These are phyloP conservation scores for Cystobasidium tubakii DNA, from an alignment of 768 basidiomycete species.

Conservation along the genomic window DNA sequence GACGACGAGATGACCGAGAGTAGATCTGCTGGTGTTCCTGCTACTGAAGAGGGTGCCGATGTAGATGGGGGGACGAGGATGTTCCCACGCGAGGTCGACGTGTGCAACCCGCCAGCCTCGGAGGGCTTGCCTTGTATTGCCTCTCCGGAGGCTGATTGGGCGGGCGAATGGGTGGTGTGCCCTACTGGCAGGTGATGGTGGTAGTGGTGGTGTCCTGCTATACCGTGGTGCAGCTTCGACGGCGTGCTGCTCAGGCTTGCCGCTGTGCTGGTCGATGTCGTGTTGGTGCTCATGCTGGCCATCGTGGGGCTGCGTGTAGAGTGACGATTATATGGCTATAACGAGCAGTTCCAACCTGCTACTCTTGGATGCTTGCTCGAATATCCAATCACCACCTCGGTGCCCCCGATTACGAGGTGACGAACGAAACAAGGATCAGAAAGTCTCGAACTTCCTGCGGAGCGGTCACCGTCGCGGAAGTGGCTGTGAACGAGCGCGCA, in stretches of 20 bases:
- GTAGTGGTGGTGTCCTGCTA: not conserved
- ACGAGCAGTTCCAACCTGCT: no score
- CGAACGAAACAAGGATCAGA: no score
- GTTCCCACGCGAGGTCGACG: not conserved
- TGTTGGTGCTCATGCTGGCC: not conserved
- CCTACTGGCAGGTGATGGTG: not conserved
- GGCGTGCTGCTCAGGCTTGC: not conserved
- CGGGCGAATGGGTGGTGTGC: not conserved
- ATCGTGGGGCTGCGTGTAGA: not conserved
- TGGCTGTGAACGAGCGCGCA: no score
- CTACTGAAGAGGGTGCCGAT: not conserved
- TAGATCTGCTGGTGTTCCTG: conserved; percentile 2
- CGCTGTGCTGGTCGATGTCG: not conserved
- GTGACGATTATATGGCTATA: no score
- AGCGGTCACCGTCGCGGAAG: no score
- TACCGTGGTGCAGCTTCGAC: not conserved
- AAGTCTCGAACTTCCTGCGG: no score
- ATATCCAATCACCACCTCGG: no score
- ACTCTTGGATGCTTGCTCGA: no score
- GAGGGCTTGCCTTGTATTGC: not conserved
- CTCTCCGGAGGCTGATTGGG: conserved; percentile 3
- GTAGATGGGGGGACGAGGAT: not conserved
- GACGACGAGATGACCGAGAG: not conserved
- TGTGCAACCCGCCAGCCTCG: conserved; percentile 13
- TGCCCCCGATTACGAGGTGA: no score